Base-by-base conservation (phyloP, 2,329 filamentous ascomycete species). In the Neofusicoccum sp. region DNA sequence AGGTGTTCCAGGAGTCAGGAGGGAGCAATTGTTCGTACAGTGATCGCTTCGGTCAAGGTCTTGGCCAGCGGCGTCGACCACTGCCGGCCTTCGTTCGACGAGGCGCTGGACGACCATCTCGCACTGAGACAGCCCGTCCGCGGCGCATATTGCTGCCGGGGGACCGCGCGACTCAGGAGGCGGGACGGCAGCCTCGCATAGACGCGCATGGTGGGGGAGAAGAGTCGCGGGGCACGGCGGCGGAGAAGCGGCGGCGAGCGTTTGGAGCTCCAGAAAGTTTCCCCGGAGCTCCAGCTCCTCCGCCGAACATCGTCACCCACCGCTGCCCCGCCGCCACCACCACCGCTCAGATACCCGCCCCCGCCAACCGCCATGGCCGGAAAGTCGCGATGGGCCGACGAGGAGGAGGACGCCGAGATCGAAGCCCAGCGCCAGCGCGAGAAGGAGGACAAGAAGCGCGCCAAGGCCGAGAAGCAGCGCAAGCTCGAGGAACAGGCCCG, bases 41-140 rank as follows among this genome's bases (percentile, higher is more conserved):
- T 89, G 67, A 98, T 97, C 49, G 93, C 93, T 74, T 93, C 88
- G 62, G 89, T 89, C 56, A 98, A 84, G 69, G 90, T 89, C 75
- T 95, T 94, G 6, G 94, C 93, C 65, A 99, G 79, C 12, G 94
- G 93, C 3, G 94, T 99, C 2, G 93, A 96, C 93, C 93, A 97
- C 81, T 91, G 80, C 33, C 50, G 49, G 12, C 28, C 48, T 16
- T 62, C 50, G 39, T 73, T 74, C 12, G 50, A 12, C 22, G 36
- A 41, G 39, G 34, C 36, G 48, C 47, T 62, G 11, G 77, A 78
- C 58, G 71, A 78, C 75, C 76, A 80, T 73, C 79, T 77, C 67
- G 74, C 68, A 16, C 67, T 65, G 47, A 64, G 66, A 63, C 58
- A 68, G 14, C 67, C 61, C 9, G 44, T 12, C 31, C 65, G 63